Percentiles rank a stretch among this genome's conserved stretches.
Evolutionary conservation across 352 stramenopile species (phyloP).

Genomic region (Phytophthora pinifolia): DNA sequence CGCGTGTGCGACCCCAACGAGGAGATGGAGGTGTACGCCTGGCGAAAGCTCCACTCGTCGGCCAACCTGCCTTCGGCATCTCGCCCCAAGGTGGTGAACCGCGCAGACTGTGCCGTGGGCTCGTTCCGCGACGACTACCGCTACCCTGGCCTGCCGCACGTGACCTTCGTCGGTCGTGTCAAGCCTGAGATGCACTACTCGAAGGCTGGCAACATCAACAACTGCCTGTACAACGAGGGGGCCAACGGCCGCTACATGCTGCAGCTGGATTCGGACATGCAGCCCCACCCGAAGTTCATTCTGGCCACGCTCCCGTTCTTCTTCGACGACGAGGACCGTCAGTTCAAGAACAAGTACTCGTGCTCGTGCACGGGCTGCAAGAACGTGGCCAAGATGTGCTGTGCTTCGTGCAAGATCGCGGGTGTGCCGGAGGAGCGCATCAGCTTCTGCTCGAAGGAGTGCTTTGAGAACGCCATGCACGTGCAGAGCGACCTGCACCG

Average conservation of each 20-base stretch:
- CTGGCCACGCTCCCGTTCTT: slow-evolving; percentile 83
- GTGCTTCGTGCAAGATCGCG: slow-evolving; percentile 82
- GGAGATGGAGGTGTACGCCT: slow-evolving; percentile 87
- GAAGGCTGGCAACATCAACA: slow-evolving; percentile 91
- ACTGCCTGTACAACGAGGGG: slow-evolving; percentile 88
- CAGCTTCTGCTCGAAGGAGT: slow-evolving; percentile 87
- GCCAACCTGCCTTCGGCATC: slow-evolving; percentile 75
- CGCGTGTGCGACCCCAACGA: slow-evolving; percentile 85
- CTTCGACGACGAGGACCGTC: slow-evolving; percentile 82
- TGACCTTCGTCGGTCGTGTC: slow-evolving; percentile 78
- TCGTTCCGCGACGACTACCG: slow-evolving; percentile 88
- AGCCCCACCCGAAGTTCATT: slow-evolving; percentile 85
- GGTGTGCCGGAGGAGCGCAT: slow-evolving; percentile 84
- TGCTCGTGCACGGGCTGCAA: slow-evolving; percentile 76
- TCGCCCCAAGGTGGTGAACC: slow-evolving; percentile 73
- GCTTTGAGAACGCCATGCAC: slow-evolving; percentile 84
- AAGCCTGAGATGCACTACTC: slow-evolving; percentile 78
- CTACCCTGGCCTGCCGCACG: slow-evolving; percentile 77
- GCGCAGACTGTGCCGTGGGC: slow-evolving; percentile 69
- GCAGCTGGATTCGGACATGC: slow-evolving; percentile 85
- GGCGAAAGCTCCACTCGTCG: slow-evolving; percentile 84
- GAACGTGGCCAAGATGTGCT: slow-evolving; percentile 85
- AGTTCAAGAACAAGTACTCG: slow-evolving; percentile 77
- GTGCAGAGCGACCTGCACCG: slow-evolving; percentile 76
- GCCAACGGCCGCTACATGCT: slow-evolving; percentile 77